Conservation (phyloP, 805 yeast genomes). For the Candida palmyrensis region DNA sequence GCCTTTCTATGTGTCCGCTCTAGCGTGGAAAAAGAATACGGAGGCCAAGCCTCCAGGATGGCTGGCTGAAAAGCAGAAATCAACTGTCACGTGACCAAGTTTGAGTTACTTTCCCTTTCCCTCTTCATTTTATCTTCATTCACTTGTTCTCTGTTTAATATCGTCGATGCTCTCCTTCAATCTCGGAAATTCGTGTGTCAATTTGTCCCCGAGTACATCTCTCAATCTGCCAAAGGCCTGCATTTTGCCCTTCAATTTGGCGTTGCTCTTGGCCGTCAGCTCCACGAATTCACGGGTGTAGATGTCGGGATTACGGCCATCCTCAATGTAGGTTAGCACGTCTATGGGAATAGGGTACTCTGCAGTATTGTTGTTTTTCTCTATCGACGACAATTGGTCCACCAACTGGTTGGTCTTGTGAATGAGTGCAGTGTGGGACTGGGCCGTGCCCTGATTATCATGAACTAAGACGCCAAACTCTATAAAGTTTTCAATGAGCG, state of each 20-base stretch:
- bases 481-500: constrained; percentile 62
- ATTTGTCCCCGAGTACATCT: constrained; percentile 61
- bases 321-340: constrained; percentile 87
- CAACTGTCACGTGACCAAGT: too few relatives aligned
- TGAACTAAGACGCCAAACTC: constrained; percentile 90
- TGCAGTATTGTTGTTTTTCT: constrained; percentile 25
- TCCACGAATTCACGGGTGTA: constrained; percentile 96
- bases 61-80: background rate
- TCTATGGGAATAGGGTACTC: constrained; percentile 65
- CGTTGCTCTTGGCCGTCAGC: constrained; percentile 85
- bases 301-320: constrained; percentile 95
- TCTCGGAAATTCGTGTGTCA: constrained; percentile 77
- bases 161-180: constrained; percentile 52
- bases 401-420: constrained; percentile 39
- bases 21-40: too few relatives aligned
- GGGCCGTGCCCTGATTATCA: constrained; percentile 87
- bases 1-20: too few relatives aligned
- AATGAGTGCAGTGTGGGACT: constrained; percentile 50
- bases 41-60: too few relatives aligned
- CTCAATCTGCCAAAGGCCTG: constrained; percentile 59
- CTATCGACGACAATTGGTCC: constrained; percentile 31
- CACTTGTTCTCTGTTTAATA: constrained; percentile 43
- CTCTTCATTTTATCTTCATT: background rate
- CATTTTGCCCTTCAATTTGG: constrained; percentile 81
- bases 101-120: background rate